Base-by-base conservation (phyloP, 352 stramenopile genomes). In the Phytopythium oedochilum region DNA sequence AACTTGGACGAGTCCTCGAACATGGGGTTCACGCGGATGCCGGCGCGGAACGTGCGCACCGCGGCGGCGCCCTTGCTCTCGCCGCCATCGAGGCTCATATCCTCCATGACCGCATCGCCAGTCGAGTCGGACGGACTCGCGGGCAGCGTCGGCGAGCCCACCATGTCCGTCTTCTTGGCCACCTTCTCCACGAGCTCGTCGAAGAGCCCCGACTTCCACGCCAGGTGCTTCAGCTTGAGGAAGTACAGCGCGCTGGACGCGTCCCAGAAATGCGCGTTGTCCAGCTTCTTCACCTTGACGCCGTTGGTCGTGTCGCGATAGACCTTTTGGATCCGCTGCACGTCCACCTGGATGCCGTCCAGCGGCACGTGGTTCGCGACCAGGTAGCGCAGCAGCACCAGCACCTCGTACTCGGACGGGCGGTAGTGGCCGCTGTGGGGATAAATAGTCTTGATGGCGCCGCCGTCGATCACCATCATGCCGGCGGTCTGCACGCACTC, bases 351-450 rank as follows among this genome's bases (percentile, higher is more conserved):
- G 47, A 98, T 86, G 32, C 87, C 78, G 31, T 68, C 75, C 38
- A 98, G 61, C 57, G 97, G 87, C 18, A 98, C 81, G 25, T 92
- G 88, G 34, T 88, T 83, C n/a, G 82, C 73, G 42, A 97, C 75
- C 36, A 98, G 72, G 54, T 98, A 98, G 50, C 90, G 92, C 15
- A 98, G 75, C 60, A 98, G 78, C 61, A 96, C 82, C 43, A 98
- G 81, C 55, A 98, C 78, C 65, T 99, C 91, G 53, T 95, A 88
- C 68, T 99, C 96, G 22, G 87, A 92, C 34, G 96, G 96, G 35
- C 96, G 85, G 63, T 99, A 99, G 68, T 99, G 96, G 59, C 96
- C 96, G 22, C 92, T 98, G 76, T 98, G 96, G n/a, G 96, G 96
- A 80, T 98, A 98, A 61, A 98, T 89, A 73, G 82, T 85, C 53